Base-by-base conservation (phyloP, 108 stramenopile genomes). In the Nitzschia palea region DNA sequence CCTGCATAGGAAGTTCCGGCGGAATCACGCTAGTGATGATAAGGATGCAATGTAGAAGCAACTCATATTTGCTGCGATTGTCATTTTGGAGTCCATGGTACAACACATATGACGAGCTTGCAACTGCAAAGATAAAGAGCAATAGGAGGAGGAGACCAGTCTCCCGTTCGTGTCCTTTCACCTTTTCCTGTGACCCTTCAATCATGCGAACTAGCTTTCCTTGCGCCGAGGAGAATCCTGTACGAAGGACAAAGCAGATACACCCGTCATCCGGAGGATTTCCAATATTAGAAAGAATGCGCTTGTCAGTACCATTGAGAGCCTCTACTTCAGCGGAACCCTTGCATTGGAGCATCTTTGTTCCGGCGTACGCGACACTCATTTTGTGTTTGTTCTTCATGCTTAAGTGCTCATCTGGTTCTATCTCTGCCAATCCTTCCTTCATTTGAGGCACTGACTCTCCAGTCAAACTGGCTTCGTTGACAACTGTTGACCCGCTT, bases 361-460 rank as follows among this genome's bases (percentile, higher is more conserved):
- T 98, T 26, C 97, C 97, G 15, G 96, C 96, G 67, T 96, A 98
- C 18, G 95, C 74, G 2, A 95, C 86, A 55, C 94, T 93, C 44
- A 82, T 94, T 71, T 98, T 98, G 78, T 96, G 91, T 33, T 88
- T 81, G 14, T 69, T 78, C 61, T 90, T 94, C 81, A 94, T 94
- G 64, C 68, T 73, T 47, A 94, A 71, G 33, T 62, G 25, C 23
- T 93, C 92, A 20, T 75, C 81, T 34, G 80, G 72, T 15, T 74
- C 74, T 27, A 90, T 45, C 54, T 91, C 84, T 25, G 61, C 55
- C 9, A 98, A 61, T 3, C 94, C 96, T 51, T 97, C 98, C 77
- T 98, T 98, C 96, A 98, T 97, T 75, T 98, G 98, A 3, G 98
- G 98, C 1, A 96, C 93, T 52, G 91, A 93, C 70, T 98, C 97